These are phyloP conservation scores for Lachnellula hyalina DNA, from an alignment of 2,329 filamentous ascomycete genomes.

Conservation along the genomic window DNA sequence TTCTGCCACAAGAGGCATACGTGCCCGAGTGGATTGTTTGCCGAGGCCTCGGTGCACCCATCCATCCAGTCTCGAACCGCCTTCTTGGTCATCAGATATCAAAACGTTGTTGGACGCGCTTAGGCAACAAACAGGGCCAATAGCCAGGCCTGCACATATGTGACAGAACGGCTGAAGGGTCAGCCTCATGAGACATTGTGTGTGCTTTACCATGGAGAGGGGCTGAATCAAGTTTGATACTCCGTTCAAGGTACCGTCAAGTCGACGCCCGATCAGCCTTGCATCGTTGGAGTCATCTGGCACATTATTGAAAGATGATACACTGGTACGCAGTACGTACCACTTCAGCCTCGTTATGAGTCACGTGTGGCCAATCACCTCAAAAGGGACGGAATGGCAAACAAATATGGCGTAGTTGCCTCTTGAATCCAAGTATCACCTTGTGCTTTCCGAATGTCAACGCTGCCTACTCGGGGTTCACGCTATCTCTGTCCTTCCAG, in stretches of 20 bases:
- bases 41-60: constrained; percentile 2
- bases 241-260: not conserved
- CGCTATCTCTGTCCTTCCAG: not conserved
- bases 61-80: constrained; percentile 2
- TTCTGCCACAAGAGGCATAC: constrained; percentile 1
- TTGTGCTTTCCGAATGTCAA: not conserved
- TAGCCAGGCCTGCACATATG: not conserved
- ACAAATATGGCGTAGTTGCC: not conserved
- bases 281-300: constrained; percentile 6
- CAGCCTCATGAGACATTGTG: constrained; percentile 9
- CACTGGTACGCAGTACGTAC: not conserved
- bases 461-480: not conserved
- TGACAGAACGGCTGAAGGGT: not conserved
- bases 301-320: not conserved
- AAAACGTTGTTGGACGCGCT: constrained; percentile 3
- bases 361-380: constrained; percentile 8
- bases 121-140: constrained; percentile 2
- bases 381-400: not conserved
- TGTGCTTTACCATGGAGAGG: not conserved
- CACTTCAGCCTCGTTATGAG: constrained; percentile 1
- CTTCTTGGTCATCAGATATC: constrained; percentile 3
- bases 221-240: not conserved
- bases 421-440: not conserved
- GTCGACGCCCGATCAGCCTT: not conserved
- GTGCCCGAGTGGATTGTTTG: not conserved